These are phyloP conservation scores for Lepidium campestre DNA, from an alignment of 441 rosid species.

Conservation along the genomic window DNA sequence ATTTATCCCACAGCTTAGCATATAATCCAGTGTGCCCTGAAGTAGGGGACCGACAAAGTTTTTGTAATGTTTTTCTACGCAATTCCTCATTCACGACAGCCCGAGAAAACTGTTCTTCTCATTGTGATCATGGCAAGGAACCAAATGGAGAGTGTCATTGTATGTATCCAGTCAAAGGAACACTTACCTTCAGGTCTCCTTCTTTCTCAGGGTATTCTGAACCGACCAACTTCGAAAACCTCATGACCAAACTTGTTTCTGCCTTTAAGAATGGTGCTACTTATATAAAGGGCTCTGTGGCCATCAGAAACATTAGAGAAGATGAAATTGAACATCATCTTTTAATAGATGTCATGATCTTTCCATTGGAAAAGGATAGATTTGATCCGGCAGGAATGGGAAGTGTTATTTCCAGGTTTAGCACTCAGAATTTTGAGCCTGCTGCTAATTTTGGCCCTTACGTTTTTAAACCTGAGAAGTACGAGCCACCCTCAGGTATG, in stretches of 20 bases:
- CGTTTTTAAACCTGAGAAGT: too few relatives aligned
- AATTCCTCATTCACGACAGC: slow-evolving; percentile 12
- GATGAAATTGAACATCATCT: slow-evolving; percentile 28
- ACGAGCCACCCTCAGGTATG: too few relatives aligned
- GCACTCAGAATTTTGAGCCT: too few relatives aligned
- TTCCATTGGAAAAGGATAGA: too few relatives aligned
- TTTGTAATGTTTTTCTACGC: slow-evolving; percentile 31
- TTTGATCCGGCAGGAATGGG: too few relatives aligned
- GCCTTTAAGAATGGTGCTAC: too few relatives aligned
- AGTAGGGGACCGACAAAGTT: slow-evolving; percentile 15
- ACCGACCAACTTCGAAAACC: slow-evolving; percentile 20
- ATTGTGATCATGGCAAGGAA: slow-evolving; percentile 31
- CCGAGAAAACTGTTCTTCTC: background rate
- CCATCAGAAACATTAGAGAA: slow-evolving; percentile 43
- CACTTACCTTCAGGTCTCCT: slow-evolving; percentile 48
- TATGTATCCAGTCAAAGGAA: slow-evolving; percentile 50
- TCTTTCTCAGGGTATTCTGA: slow-evolving; percentile 48
- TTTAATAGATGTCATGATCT: slow-evolving; percentile 35
- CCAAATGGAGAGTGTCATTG: slow-evolving; percentile 43
- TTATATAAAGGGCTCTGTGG: slow-evolving; percentile 47
- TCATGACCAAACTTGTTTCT: background rate
- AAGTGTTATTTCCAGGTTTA: too few relatives aligned
- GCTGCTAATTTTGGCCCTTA: too few relatives aligned
- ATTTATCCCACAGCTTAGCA: slow-evolving; percentile 39
- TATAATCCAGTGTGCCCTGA: slow-evolving; percentile 54